These are phyloP conservation scores for Euphorbia lathyris DNA, from an alignment of 345 rosid genomes.

Conservation along the genomic window DNA sequence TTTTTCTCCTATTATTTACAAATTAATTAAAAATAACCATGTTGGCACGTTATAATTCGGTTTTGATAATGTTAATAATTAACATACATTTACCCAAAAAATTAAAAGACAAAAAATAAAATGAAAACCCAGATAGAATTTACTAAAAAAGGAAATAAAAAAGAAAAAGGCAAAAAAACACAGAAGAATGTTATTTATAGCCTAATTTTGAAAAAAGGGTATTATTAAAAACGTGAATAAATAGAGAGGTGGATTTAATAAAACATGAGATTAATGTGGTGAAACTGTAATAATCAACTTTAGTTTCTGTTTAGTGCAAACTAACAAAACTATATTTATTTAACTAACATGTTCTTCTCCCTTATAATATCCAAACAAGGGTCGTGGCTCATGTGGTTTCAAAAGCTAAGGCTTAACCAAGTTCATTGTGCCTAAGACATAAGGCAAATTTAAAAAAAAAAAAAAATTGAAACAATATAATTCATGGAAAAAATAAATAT, in stretches of 20 bases:
- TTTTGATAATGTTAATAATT: background rate
- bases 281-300: background rate
- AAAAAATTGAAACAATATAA: too few species aligned
- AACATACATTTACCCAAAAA: background rate
- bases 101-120: background rate
- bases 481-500: too few species aligned
- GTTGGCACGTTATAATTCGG: too few species aligned
- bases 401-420: too few species aligned
- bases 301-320: slow-evolving; percentile 14
- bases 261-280: slow-evolving; percentile 23
- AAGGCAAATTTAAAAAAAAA: background rate
- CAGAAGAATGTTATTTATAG: slow-evolving; percentile 1
- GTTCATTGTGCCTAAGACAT: too few species aligned
- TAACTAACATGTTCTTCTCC: slow-evolving; percentile 16
- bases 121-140: background rate
- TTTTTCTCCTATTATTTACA: too few species aligned
- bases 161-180: background rate
- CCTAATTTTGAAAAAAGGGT: background rate
- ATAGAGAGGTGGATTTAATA: slow-evolving; percentile 3
- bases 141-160: background rate
- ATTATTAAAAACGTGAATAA: slow-evolving; percentile 9
- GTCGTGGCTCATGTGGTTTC: slow-evolving; percentile 18
- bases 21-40: too few species aligned
- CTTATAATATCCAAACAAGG: slow-evolving; percentile 19
- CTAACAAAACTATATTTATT: slow-evolving; percentile 3